phyloP scores from a whole-genome alignment of 129 eudicot genomes.

The Arctium minus region DNA sequence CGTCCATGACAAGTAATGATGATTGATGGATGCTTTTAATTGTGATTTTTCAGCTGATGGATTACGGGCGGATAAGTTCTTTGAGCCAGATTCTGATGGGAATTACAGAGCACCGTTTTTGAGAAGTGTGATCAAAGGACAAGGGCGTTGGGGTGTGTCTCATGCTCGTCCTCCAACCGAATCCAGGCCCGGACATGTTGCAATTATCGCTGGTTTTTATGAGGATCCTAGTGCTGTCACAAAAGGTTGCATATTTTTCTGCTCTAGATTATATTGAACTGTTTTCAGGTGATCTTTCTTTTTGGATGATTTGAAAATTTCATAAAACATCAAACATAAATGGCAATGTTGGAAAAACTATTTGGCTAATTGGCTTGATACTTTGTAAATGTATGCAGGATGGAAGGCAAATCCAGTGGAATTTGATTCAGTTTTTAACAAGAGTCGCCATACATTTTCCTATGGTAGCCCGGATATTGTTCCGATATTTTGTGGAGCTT shows the following conservation, averaged over 20 bases:
- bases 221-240: conserved; percentile 99
- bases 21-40: not conserved
- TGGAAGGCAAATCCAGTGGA: conserved; percentile 99
- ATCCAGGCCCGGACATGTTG: conserved; percentile 99
- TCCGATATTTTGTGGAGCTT: conserved; percentile 92
- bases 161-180: conserved; percentile 99
- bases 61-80: conserved; percentile 90
- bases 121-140: conserved; percentile 75
- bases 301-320: not conserved
- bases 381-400: conserved; percentile 44
- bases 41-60: conserved; percentile 90
- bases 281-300: conserved; percentile 7
- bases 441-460: conserved; percentile 81
- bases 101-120: conserved; percentile 87
- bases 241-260: conserved; percentile 56
- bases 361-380: not conserved
- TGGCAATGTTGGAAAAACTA: not conserved
- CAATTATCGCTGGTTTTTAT: conserved; percentile 92
- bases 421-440: conserved; percentile 93
- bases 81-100: conserved; percentile 88
- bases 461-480: conserved; percentile 98
- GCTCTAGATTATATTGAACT: conserved; percentile 2
- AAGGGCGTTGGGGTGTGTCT: conserved; percentile 98
- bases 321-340: not conserved
- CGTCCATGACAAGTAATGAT: not conserved